phyloP scores from a whole-genome alignment of 495 filamentous ascomycete species.

The Neurospora sp. region DNA sequence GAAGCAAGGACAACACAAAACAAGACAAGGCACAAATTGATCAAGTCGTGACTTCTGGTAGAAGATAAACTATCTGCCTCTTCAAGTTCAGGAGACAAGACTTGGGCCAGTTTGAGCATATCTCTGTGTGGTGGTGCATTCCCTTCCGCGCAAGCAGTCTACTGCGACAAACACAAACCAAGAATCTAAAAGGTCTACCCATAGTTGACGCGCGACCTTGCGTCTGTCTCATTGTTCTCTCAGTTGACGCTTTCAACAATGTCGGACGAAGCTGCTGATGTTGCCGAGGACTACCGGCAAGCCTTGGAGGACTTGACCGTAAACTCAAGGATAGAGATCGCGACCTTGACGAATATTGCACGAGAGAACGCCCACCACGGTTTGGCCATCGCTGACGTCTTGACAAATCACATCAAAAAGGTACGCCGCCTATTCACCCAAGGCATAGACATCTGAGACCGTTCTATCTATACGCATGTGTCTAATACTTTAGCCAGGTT shows the following conservation, averaged over 20 bases:
- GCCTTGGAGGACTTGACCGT: conserved; percentile 82
- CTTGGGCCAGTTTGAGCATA: neutral
- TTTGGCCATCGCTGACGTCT: conserved; percentile 73
- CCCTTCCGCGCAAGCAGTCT: neutral
- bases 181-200: neutral
- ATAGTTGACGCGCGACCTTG: neutral
- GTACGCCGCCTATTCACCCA: conserved; percentile 49
- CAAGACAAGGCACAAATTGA: neutral
- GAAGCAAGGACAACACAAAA: neutral
- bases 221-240: neutral
- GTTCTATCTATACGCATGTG: neutral
- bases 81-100: neutral
- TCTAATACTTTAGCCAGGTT: conserved; percentile 44
- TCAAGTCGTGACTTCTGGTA: neutral
- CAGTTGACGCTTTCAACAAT: conserved; percentile 35
- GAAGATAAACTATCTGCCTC: neutral
- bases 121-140: neutral
- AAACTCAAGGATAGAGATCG: conserved; percentile 87
- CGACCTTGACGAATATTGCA: conserved; percentile 89
- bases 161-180: neutral
- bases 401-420: conserved; percentile 86
- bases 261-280: conserved; percentile 71
- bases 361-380: conserved; percentile 94
- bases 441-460: neutral
- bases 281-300: conserved; percentile 88